Base-by-base conservation (phyloP, 2,329 filamentous ascomycete genomes). In the Nigrospora osmanthi region DNA sequence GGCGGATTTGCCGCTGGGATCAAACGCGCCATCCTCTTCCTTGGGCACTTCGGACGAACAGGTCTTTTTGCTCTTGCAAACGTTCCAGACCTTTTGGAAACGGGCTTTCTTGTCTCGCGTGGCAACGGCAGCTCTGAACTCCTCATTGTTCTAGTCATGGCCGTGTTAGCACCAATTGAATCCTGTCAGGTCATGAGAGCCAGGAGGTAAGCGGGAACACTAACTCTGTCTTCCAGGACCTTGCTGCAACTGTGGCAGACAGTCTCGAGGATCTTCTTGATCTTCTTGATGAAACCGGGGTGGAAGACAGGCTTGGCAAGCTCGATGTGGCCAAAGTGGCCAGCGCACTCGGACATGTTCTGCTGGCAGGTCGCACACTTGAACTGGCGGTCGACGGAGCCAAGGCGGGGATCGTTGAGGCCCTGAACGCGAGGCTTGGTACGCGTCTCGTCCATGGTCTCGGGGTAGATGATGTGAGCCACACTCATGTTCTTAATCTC, bases 401-500 rank as follows among this genome's bases (percentile, higher is more conserved):
- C 93, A 42, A 99, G 83, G 56, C 90, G 87, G 53, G 93, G 90
- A 64, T 99, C 93, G 65, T 97, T 97, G 55, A 97, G 76, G 60
- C 93, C 93, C 62, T 86, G 85, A 50, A 93, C 86, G 56, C 93
- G 89, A 52, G 93, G 93, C 64, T 88, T 88, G 55, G 87, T 84
- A 60, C 90, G 87, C 66, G 85, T 85, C 68, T 98, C 93, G 63
- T 98, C 93, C 93, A 98, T 96, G 28, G 93, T 97, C 74, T 98
- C 93, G n/a, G 93, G 90, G 64, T 96, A 97, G 66, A 93, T 80
- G 64, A 98, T 91, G 66, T 95, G 88, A 57, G 84, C 87, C 52
- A 97, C 91, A 69, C 90, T 96, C 89, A 97, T 94, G 60, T 86
- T 90, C 76, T 98, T 97, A 70, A 97, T 95, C 74, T 98, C 94